These are phyloP conservation scores for Lachnellula hyalina DNA, from an alignment of 2,329 filamentous ascomycete species.

Conservation along the genomic window DNA sequence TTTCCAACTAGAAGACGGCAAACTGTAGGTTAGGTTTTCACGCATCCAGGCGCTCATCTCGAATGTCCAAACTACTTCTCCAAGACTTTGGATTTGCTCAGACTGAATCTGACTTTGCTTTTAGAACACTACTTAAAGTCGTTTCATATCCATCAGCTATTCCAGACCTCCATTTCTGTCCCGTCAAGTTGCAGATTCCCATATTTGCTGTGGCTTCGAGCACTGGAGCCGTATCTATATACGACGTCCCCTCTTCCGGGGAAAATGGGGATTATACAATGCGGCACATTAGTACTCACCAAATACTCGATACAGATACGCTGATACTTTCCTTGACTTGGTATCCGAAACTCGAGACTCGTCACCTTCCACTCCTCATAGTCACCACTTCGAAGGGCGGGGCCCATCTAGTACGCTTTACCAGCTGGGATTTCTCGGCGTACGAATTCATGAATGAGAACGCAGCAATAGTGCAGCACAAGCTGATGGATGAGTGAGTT, in stretches of 20 bases:
- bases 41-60: neutral
- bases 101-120: slow-evolving; percentile 6
- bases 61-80: slow-evolving; percentile 10
- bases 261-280: slow-evolving; percentile 23
- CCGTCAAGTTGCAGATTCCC: slow-evolving; percentile 31
- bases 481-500: neutral
- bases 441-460: slow-evolving; percentile 12
- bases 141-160: slow-evolving; percentile 65
- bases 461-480: slow-evolving; percentile 11
- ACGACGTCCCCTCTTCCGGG: slow-evolving; percentile 38
- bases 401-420: slow-evolving; percentile 16
- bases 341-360: slow-evolving; percentile 1
- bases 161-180: slow-evolving; percentile 79
- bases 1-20: slow-evolving; percentile 48
- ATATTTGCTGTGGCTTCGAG: slow-evolving; percentile 74
- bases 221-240: slow-evolving; percentile 64
- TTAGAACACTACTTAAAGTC: slow-evolving; percentile 53
- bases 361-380: slow-evolving; percentile 12
- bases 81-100: neutral
- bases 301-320: slow-evolving; percentile 40
- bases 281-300: slow-evolving; percentile 37
- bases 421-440: slow-evolving; percentile 4
- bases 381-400: slow-evolving; percentile 33
- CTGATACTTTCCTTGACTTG: slow-evolving; percentile 20
- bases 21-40: slow-evolving; percentile 47